A percentile compares a stretch with the other conserved stretches of the same genome.
These are phyloP conservation scores for Silene latifolia DNA, from an alignment of 148 eudicot genomes.

Conservation along the genomic window DNA sequence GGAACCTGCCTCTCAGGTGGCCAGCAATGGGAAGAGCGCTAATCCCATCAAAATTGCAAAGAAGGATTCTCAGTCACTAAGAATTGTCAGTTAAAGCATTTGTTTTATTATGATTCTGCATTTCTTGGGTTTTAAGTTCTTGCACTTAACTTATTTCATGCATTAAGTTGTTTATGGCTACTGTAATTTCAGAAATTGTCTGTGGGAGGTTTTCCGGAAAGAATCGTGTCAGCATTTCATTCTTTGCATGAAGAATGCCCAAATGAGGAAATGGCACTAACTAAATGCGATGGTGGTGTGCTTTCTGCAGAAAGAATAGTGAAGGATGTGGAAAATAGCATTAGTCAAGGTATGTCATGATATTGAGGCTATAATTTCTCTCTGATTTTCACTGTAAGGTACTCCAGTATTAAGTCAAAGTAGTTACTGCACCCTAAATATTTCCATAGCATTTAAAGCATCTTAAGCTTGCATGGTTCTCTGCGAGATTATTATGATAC, in stretches of 20 bases:
- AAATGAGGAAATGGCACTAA: slow-evolving; percentile 58
- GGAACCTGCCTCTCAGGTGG: slow-evolving; percentile 38
- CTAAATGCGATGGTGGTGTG: slow-evolving; percentile 49
- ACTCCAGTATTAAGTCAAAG: background rate
- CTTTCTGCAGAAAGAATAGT: slow-evolving; percentile 45
- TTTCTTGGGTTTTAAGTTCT: slow-evolving; percentile 5
- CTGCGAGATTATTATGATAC: background rate
- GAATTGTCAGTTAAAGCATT: slow-evolving; percentile 60
- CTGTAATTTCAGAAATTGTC: slow-evolving; percentile 66
- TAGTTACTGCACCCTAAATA: background rate
- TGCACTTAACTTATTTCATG: slow-evolving; percentile 6
- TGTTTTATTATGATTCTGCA: slow-evolving; percentile 8
- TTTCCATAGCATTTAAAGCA: background rate
- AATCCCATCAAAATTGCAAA: slow-evolving; percentile 83
- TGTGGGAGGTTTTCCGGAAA: slow-evolving; percentile 77
- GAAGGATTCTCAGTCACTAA: slow-evolving; percentile 77
- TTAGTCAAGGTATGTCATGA: slow-evolving; percentile 59
- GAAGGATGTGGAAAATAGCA: slow-evolving; percentile 45
- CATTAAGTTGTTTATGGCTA: slow-evolving; percentile 5
- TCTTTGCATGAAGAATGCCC: slow-evolving; percentile 56
- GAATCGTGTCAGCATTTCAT: slow-evolving; percentile 75
- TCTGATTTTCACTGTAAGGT: background rate
- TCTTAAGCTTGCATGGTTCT: background rate
- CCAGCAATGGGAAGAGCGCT: slow-evolving; percentile 52
- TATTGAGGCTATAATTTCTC: background rate